phyloP scores from a whole-genome alignment of 2,329 filamentous ascomycete species.

The Hymenoscyphus linearis region DNA sequence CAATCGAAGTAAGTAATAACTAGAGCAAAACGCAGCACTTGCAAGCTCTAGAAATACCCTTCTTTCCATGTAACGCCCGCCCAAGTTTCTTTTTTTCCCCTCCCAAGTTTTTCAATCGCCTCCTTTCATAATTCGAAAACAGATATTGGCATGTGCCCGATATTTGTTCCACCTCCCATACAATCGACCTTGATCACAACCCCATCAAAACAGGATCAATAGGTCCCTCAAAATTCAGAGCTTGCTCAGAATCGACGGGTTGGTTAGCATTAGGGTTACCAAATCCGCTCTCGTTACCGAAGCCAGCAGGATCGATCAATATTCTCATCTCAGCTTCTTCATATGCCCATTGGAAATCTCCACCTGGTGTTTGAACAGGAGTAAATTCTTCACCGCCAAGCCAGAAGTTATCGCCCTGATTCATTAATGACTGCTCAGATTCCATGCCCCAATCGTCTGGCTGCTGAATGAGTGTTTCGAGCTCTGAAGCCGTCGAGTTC shows the following conservation, averaged over 20 bases:
- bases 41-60: slow-evolving; percentile 2
- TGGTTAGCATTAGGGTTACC: background rate
- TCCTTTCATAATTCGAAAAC: background rate
- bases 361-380: slow-evolving; percentile 1
- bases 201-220: slow-evolving; percentile 8
- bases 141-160: background rate
- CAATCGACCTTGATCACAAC: background rate
- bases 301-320: slow-evolving; percentile 20
- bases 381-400: slow-evolving; percentile 22
- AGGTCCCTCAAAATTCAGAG: background rate
- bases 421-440: slow-evolving; percentile 18
- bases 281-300: background rate
- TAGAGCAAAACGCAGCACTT: slow-evolving; percentile 7
- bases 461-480: slow-evolving; percentile 1
- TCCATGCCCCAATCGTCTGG: slow-evolving; percentile 25
- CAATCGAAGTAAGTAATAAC: background rate
- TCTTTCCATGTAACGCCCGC: background rate
- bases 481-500: background rate
- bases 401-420: slow-evolving; percentile 26
- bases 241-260: background rate
- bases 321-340: slow-evolving; percentile 29
- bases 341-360: slow-evolving; percentile 14
- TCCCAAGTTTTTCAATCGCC: background rate
- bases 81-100: background rate
- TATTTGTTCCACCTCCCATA: background rate